Evolutionary conservation across 768 basidiomycete species (phyloP).

Genomic region (Pisolithus tinctorius): DNA sequence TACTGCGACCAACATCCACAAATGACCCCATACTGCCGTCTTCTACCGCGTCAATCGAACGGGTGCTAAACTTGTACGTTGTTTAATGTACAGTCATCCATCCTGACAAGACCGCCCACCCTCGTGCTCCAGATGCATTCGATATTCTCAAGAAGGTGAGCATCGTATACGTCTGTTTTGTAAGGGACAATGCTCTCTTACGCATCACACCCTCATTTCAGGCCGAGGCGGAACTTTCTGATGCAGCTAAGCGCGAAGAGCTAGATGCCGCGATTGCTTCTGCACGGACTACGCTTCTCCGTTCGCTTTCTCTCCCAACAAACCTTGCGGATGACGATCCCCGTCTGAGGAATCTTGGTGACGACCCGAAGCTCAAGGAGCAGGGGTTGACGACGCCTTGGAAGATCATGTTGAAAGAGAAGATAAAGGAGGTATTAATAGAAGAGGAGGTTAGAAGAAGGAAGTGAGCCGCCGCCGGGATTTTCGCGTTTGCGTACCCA

Average conservation of each 20-base stretch:
- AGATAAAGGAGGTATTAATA: slow-evolving; percentile 80
- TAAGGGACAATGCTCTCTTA: neutral
- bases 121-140: slow-evolving; percentile 86
- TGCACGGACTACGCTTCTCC: slow-evolving; percentile 65
- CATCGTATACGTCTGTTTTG: neutral
- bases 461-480: slow-evolving; percentile 46
- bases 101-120: slow-evolving; percentile 93
- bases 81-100: slow-evolving; percentile 72
- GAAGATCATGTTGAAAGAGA: slow-evolving; percentile 57
- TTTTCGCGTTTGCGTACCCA: neutral
- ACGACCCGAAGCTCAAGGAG: slow-evolving; percentile 25
- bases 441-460: slow-evolving; percentile 84
- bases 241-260: slow-evolving; percentile 73
- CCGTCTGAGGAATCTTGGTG: slow-evolving; percentile 41
- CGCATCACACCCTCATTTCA: slow-evolving; percentile 20
- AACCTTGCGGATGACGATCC: slow-evolving; percentile 55
- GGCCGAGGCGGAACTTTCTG: slow-evolving; percentile 81
- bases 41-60: neutral
- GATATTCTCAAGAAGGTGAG: slow-evolving; percentile 87
- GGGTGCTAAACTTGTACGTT: slow-evolving; percentile 33
- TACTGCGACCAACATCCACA: neutral
- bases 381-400: slow-evolving; percentile 47
- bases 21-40: neutral
- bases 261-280: slow-evolving; percentile 74
- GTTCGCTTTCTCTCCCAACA: slow-evolving; percentile 52